phyloP scores from a whole-genome alignment of 352 stramenopile species.

The Thalassiosira hispida region DNA sequence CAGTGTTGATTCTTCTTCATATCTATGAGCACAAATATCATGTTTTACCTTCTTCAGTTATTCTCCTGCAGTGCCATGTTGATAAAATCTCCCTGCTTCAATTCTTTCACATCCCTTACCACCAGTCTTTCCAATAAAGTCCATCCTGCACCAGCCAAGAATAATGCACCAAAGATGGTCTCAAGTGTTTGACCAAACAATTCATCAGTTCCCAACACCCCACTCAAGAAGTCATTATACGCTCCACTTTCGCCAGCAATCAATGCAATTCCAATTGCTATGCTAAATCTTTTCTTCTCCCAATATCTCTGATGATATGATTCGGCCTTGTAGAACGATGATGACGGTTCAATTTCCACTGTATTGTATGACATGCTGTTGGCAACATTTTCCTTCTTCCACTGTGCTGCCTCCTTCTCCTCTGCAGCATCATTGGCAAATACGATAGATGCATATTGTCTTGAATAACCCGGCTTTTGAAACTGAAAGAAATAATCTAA shows the following conservation, averaged over 20 bases:
- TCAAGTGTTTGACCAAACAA: slow-evolving; percentile 28
- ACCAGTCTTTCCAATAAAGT: slow-evolving; percentile 38
- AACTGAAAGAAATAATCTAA: slow-evolving; percentile 74
- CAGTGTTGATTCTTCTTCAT: too few species aligned
- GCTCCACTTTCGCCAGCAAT: slow-evolving; percentile 46
- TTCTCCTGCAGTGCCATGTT: not conserved
- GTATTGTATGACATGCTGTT: slow-evolving; percentile 33
- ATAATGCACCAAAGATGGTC: slow-evolving; percentile 31
- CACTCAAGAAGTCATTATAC: slow-evolving; percentile 22
- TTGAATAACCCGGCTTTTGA: slow-evolving; percentile 67
- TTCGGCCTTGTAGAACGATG: slow-evolving; percentile 74
- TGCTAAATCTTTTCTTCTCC: slow-evolving; percentile 71
- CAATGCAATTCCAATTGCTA: slow-evolving; percentile 47
- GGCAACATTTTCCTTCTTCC: slow-evolving; percentile 25
- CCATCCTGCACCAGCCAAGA: slow-evolving; percentile 38
- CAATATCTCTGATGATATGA: slow-evolving; percentile 83
- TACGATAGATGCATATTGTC: slow-evolving; percentile 81
- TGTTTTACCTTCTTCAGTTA: not conserved
- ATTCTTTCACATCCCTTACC: slow-evolving; percentile 26
- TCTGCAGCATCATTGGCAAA: slow-evolving; percentile 68
- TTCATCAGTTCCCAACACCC: not conserved
- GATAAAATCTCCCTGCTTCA: slow-evolving; percentile 36
- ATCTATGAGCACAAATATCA: too few species aligned
- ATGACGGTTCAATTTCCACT: slow-evolving; percentile 66
- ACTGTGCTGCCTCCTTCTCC: slow-evolving; percentile 33